Evolutionary conservation across 805 yeast species (phyloP), one percentile per base, ranked within the genome.

Genomic region (Huiozyma naganishii): DNA sequence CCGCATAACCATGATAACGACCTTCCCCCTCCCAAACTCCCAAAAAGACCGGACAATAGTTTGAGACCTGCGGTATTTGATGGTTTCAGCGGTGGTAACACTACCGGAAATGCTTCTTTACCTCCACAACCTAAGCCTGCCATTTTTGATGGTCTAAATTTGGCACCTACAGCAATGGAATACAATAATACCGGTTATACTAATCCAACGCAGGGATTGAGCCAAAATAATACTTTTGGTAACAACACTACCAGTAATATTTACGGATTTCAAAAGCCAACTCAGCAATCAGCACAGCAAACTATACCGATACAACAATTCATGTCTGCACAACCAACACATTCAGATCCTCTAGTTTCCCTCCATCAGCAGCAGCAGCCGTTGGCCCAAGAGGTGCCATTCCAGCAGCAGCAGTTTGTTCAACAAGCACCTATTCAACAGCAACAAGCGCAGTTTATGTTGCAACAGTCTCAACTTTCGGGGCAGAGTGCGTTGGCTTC

Each of bases 51-150:
- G 33, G 51, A 62, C 17, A 54, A 61, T 7, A 59, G 57, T 2
- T 65, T 69, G 0, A 55, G 64, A 43, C 54, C 53, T 4, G 62
- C 67, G 0, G 52, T 55, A 1, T 65, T 68, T 52, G 73, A 59
- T 43, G 62, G 61, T 10, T 41, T 27, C 8, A 39, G 12, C 13
- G 17, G 23, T 2, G 48, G 37, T 8, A 35, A 47, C 12, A 42
- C 38, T 12, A 36, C 38, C 9, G 23, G 38, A 17, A 42, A 54
- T 13, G 51, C 49, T 11, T 42, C 52, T 6, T 35, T n/a, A 28
- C 8, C n/a, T 7, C 11, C 12, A 46, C 48, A 36, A 27, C 52
- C 58, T 27, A 57, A 48, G 33, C 43, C 47, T 27, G 65, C 54
- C 8, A 56, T 50, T 6, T 58, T 55, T 41, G 48, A 47, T 32